Percentiles rank a stretch among this genome's conserved stretches.
Conservation (phyloP, 495 filamentous ascomycete species). For the Jackrogersella minutella region DNA sequence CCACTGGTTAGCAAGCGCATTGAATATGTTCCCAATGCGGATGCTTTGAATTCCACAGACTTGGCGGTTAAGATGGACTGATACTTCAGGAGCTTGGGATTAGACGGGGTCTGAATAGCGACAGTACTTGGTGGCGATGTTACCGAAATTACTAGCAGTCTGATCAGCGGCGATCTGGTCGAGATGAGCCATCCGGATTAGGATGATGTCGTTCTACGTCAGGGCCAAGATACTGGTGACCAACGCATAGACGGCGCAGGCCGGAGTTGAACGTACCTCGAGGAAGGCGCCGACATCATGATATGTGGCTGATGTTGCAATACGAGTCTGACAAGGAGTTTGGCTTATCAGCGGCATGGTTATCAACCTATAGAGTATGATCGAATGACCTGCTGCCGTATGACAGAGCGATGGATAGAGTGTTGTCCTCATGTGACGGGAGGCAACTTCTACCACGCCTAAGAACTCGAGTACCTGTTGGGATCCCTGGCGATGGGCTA, state of each 20-base stretch:
- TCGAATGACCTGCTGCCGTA: too few species aligned
- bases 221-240: not conserved
- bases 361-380: too few species aligned
- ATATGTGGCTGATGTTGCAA: not conserved
- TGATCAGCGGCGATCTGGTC: not conserved
- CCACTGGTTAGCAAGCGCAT: not conserved
- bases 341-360: too few species aligned
- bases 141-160: not conserved
- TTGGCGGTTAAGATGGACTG: not conserved
- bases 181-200: not conserved
- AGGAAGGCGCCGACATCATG: not conserved
- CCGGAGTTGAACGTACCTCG: not conserved
- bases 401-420: too few species aligned
- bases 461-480: too few species aligned
- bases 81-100: not conserved
- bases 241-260: not conserved
- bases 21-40: not conserved
- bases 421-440: too few species aligned
- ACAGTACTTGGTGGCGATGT: not conserved
- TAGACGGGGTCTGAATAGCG: not conserved
- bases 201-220: too few species aligned
- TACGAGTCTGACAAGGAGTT: not conserved
- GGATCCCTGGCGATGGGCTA: too few species aligned
- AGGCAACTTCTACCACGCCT: too few species aligned
- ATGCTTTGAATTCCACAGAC: not conserved